These are phyloP conservation scores for Saccharomyces kudriavzevii DNA, from an alignment of 805 yeast species.

Conservation along the genomic window DNA sequence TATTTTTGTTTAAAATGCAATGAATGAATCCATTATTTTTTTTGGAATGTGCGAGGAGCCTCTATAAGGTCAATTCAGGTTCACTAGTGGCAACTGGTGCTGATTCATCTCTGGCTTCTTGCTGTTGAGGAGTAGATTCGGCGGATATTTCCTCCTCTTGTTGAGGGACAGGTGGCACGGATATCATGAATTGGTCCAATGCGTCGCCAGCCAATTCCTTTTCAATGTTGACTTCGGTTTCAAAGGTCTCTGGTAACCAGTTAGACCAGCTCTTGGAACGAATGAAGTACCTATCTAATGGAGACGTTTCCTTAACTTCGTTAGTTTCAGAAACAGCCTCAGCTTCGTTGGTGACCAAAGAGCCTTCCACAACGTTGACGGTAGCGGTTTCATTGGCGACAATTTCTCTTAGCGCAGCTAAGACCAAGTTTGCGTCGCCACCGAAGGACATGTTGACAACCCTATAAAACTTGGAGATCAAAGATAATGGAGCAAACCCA, in stretches of 20 bases:
- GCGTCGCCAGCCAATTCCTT: conserved; percentile 16
- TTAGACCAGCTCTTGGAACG: conserved; percentile 26
- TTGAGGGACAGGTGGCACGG: neutral
- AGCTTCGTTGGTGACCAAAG: conserved; percentile 2
- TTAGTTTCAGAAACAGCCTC: conserved; percentile 6
- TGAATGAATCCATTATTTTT: neutral
- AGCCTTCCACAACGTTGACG: conserved; percentile 23
- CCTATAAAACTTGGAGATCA: conserved; percentile 24
- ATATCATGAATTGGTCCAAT: conserved; percentile 20
- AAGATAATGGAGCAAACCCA: conserved; percentile 26
- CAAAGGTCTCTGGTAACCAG: conserved; percentile 15
- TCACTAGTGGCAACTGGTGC: neutral
- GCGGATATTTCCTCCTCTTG: neutral
- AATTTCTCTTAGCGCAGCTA: conserved; percentile 29
- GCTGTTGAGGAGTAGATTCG: neutral
- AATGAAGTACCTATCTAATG: conserved; percentile 20
- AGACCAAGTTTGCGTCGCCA: conserved; percentile 21
- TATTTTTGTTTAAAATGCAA: neutral
- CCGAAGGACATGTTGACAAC: conserved; percentile 49
- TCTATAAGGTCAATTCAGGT: neutral
- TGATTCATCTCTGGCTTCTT: neutral
- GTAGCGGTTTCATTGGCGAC: conserved; percentile 25
- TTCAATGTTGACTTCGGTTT: conserved; percentile 16
- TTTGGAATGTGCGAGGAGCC: neutral
- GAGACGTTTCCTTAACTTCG: neutral